These are phyloP conservation scores for Blastobotrys arbuscula DNA, from an alignment of 1,139 yeast species.

Conservation along the genomic window DNA sequence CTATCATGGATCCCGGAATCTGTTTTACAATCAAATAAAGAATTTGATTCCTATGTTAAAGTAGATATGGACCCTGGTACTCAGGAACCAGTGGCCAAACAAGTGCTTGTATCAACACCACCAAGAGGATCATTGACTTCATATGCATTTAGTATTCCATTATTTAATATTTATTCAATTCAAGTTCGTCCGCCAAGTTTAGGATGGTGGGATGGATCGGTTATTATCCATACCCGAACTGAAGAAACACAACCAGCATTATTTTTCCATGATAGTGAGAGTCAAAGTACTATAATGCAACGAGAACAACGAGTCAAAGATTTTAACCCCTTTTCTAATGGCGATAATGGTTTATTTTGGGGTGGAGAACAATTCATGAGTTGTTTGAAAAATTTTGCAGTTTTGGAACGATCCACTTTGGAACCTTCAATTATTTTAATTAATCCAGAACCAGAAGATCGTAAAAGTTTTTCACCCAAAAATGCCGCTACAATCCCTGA, in stretches of 20 bases:
- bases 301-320: slow-evolving; percentile 53
- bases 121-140: slow-evolving; percentile 48
- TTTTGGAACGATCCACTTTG: slow-evolving; percentile 59
- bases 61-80: slow-evolving; percentile 45
- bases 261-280: slow-evolving; percentile 88
- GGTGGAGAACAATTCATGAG: slow-evolving; percentile 79
- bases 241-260: slow-evolving; percentile 74
- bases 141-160: slow-evolving; percentile 58
- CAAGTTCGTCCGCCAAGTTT: slow-evolving; percentile 77
- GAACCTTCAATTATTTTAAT: slow-evolving; percentile 70
- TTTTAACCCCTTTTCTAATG: slow-evolving; percentile 68
- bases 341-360: slow-evolving; percentile 63
- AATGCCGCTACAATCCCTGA: slow-evolving; percentile 33
- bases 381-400: slow-evolving; percentile 49
- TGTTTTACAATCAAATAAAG: slow-evolving; percentile 43
- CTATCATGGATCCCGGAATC: slow-evolving; percentile 76
- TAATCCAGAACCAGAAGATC: slow-evolving; percentile 75
- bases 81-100: background rate
- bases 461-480: slow-evolving; percentile 66
- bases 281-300: slow-evolving; percentile 62
- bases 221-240: slow-evolving; percentile 61
- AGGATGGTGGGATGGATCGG: slow-evolving; percentile 91
- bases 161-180: slow-evolving; percentile 63
- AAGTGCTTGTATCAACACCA: slow-evolving; percentile 46
- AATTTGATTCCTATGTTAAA: slow-evolving; percentile 44